Evolutionary conservation across 176 grass and related monocot species (phyloP).

Genomic region (Urochloa ruziziensis): DNA sequence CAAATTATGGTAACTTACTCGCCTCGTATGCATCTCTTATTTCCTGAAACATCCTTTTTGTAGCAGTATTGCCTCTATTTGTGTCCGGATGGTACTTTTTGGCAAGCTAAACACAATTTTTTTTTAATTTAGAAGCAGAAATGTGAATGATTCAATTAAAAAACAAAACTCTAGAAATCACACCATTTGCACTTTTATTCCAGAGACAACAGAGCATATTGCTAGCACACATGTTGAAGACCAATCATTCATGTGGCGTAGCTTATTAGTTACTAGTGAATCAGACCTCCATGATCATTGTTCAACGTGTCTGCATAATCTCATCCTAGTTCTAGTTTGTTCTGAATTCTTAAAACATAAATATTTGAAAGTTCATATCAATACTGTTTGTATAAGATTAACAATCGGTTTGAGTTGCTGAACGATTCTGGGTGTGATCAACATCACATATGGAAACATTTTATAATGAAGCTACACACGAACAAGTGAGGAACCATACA

Average conservation of each 20-base stretch:
- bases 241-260: neutral
- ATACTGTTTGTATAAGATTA: constrained; percentile 4
- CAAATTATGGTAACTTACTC: constrained; percentile 36
- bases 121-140: constrained; percentile 18
- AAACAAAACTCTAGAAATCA: constrained; percentile 5
- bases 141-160: constrained; percentile 13
- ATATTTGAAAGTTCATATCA: neutral
- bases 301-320: constrained; percentile 17
- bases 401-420: neutral
- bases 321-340: constrained; percentile 19
- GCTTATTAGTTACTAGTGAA: neutral
- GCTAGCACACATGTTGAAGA: constrained; percentile 1
- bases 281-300: neutral
- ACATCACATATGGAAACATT: neutral
- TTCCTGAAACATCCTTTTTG: constrained; percentile 91
- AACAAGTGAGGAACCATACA: neutral
- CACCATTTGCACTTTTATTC: neutral
- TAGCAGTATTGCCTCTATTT: constrained; percentile 66
- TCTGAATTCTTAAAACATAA: neutral
- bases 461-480: constrained; percentile 2
- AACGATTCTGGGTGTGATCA: constrained; percentile 3
- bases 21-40: constrained; percentile 97
- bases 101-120: constrained; percentile 56
- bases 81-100: constrained; percentile 97
- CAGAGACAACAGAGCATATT: neutral